A percentile compares a stretch with the other conserved stretches of the same genome.
These are phyloP conservation scores for Fusarium nygamai DNA, from an alignment of 2,329 filamentous ascomycete genomes.

Conservation along the genomic window DNA sequence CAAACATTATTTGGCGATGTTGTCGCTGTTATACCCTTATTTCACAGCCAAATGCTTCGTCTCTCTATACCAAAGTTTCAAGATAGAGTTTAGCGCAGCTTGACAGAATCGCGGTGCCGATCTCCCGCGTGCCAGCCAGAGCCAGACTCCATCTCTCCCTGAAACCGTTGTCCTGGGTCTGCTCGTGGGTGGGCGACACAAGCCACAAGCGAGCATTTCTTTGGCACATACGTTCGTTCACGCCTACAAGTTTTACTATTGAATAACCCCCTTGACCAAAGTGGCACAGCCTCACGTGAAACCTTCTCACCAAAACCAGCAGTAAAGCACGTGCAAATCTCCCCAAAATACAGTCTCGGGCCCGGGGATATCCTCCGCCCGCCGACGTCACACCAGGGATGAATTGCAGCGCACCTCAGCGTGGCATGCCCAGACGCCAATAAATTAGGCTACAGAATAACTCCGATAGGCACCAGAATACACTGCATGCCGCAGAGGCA, in stretches of 20 bases:
- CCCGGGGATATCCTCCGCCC: not conserved
- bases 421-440: constrained; percentile 30
- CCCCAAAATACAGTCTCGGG: not conserved
- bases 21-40: not conserved
- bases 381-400: not conserved
- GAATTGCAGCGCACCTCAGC: not conserved
- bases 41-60: not conserved
- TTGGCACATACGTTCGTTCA: not conserved
- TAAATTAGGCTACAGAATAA: constrained; percentile 12
- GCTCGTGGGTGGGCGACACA: not conserved
- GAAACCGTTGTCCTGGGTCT: not conserved
- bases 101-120: not conserved
- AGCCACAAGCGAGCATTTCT: not conserved
- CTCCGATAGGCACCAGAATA: not conserved
- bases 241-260: no score
- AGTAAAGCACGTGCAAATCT: not conserved
- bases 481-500: not conserved
- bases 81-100: not conserved
- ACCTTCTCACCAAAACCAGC: not conserved
- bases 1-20: fast-evolving
- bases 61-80: no score
- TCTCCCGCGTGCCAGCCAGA: not conserved
- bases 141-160: no score
- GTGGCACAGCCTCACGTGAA: not conserved
- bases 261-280: not conserved